A percentile compares a stretch with the other conserved stretches of the same genome.
phyloP scores from a whole-genome alignment of 768 basidiomycete species.

The Tubosaeta sp. region DNA sequence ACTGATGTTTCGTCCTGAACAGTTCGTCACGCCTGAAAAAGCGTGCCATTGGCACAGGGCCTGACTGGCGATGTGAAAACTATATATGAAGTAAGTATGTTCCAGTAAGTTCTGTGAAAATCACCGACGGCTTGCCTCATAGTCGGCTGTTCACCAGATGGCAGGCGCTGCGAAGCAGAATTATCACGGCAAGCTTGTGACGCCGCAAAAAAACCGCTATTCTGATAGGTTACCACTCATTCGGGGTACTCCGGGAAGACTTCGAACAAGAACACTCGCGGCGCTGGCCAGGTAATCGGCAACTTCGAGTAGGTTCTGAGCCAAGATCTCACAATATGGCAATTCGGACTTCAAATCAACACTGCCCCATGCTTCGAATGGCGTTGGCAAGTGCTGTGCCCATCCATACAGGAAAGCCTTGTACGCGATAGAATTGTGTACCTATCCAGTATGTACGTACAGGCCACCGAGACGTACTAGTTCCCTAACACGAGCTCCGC shows the following conservation, averaged over 20 bases:
- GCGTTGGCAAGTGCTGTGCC: not conserved
- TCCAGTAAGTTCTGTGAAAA: not conserved
- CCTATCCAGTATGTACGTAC: not conserved
- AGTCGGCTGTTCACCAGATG: too few species aligned
- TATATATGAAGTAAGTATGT: too few species aligned
- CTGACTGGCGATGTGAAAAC: too few species aligned
- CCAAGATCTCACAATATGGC: too few species aligned
- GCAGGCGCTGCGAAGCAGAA: too few species aligned
- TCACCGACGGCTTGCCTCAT: not conserved
- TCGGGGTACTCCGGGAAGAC: too few species aligned
- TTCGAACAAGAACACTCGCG: not conserved
- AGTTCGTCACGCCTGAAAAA: not conserved
- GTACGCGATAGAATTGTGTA: not conserved
- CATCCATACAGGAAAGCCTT: not conserved
- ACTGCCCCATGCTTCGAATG: not conserved
- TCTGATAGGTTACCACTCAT: too few species aligned
- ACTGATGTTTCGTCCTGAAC: not conserved
- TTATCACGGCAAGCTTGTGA: not conserved
- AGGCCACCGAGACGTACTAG: not conserved
- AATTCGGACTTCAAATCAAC: not conserved
- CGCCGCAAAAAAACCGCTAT: too few species aligned
- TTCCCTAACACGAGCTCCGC: not conserved
- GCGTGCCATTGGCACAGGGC: too few species aligned
- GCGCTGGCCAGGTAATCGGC: not conserved
- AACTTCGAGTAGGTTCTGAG: not conserved